Evolutionary conservation across 1,284 basidiomycete species (phyloP).

Genomic region (Macrocybe sp.): DNA sequence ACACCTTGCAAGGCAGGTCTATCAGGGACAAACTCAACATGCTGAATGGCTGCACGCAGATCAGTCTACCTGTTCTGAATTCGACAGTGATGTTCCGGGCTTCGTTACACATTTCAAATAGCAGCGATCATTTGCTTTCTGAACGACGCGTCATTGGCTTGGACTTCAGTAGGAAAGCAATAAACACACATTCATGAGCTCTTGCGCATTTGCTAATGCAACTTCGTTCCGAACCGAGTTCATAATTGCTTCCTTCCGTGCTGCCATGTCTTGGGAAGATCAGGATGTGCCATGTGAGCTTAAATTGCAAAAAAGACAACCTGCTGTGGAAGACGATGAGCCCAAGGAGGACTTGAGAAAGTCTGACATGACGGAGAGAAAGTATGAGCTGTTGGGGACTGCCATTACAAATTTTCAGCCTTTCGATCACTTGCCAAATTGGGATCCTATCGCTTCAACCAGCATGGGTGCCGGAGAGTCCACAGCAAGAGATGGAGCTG

Average conservation of each 20-base stretch:
- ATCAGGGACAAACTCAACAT: neutral
- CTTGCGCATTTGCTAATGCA: slow-evolving; percentile 72
- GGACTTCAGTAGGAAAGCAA: slow-evolving; percentile 3
- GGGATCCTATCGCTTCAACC: slow-evolving; percentile 1
- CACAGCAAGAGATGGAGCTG: slow-evolving; percentile 30
- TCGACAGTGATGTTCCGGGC: slow-evolving; percentile 62
- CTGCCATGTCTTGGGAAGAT: slow-evolving; percentile 40
- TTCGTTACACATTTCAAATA: slow-evolving; percentile 77
- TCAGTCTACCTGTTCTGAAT: slow-evolving; percentile 64
- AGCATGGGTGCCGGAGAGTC: slow-evolving; percentile 72
- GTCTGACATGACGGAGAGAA: slow-evolving; percentile 36
- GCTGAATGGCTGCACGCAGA: neutral
- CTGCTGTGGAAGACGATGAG: slow-evolving; percentile 24
- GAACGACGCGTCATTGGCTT: slow-evolving; percentile 1
- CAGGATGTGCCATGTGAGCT: neutral
- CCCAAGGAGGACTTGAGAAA: slow-evolving; percentile 36
- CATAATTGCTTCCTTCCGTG: slow-evolving; percentile 71
- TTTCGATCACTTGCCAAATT: slow-evolving; percentile 2
- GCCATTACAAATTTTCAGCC: neutral
- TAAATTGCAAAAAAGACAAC: slow-evolving; percentile 16
- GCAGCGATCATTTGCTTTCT: slow-evolving; percentile 79
- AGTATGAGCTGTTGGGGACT: slow-evolving; percentile 1
- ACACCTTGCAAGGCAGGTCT: slow-evolving; percentile 75
- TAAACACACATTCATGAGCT: slow-evolving; percentile 67
- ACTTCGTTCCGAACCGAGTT: slow-evolving; percentile 65